Evolutionary conservation across 306 rosid species (phyloP).

Genomic region (Cicer yamashitae): DNA sequence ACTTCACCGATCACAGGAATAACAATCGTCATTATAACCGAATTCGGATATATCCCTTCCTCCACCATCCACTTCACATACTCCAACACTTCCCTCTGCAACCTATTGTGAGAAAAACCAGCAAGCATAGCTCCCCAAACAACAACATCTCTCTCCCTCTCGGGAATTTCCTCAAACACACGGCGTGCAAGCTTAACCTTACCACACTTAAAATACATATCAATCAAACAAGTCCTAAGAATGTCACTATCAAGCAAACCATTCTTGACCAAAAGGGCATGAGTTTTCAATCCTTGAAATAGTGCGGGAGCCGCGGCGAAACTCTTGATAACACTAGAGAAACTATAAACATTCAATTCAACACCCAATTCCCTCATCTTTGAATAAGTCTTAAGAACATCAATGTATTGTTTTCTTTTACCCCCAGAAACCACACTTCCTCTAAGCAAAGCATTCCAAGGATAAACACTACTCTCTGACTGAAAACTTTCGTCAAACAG

Average conservation of each 20-base stretch:
- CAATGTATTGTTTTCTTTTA: background rate
- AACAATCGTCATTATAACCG: slow-evolving; percentile 8
- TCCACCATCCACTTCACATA: slow-evolving; percentile 27
- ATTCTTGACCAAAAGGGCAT: slow-evolving; percentile 12
- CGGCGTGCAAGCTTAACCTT: slow-evolving; percentile 11
- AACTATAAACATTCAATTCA: slow-evolving; percentile 27
- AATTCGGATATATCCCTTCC: slow-evolving; percentile 12
- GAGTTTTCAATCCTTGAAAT: slow-evolving; percentile 19
- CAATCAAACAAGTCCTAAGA: slow-evolving; percentile 29
- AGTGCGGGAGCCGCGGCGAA: background rate
- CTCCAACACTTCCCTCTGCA: slow-evolving; percentile 21
- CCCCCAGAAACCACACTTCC: slow-evolving; percentile 16
- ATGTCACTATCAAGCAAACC: slow-evolving; percentile 20
- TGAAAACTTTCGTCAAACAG: slow-evolving; percentile 1
- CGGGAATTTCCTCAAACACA: slow-evolving; percentile 15
- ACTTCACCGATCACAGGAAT: slow-evolving; percentile 3
- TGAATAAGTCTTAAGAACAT: slow-evolving; percentile 10
- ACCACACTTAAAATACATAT: slow-evolving; percentile 20
- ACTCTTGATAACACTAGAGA: slow-evolving; percentile 7
- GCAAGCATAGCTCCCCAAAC: slow-evolving; percentile 22
- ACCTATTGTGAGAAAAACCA: slow-evolving; percentile 21
- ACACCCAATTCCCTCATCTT: slow-evolving; percentile 28
- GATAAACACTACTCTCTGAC: background rate
- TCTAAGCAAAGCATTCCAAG: slow-evolving; percentile 25
- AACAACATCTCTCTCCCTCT: slow-evolving; percentile 21